These are phyloP conservation scores for Curvularia sp. DNA, from an alignment of 2,329 filamentous ascomycete species.

Conservation along the genomic window DNA sequence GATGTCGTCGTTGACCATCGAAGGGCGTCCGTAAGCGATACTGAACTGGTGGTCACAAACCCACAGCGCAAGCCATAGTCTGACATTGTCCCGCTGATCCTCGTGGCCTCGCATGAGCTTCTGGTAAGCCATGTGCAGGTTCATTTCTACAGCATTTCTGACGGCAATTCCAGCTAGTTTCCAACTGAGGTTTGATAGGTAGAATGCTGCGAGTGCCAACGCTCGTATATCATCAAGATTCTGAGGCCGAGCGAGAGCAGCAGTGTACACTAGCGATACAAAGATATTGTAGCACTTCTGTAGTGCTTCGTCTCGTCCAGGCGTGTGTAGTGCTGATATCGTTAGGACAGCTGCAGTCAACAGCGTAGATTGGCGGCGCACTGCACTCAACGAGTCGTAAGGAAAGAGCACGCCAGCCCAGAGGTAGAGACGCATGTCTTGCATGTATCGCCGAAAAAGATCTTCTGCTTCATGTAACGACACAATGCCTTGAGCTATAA, in stretches of 20 bases:
- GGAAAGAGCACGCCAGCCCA: slow-evolving; percentile 45
- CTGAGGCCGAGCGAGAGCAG: slow-evolving; percentile 46
- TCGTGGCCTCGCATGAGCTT: slow-evolving; percentile 45
- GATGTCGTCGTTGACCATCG: slow-evolving; percentile 49
- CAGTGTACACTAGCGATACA: slow-evolving; percentile 42
- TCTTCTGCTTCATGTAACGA: slow-evolving; percentile 38
- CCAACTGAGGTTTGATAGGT: slow-evolving; percentile 52
- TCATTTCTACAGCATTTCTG: slow-evolving; percentile 51
- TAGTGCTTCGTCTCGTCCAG: slow-evolving; percentile 36
- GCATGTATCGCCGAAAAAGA: slow-evolving; percentile 40
- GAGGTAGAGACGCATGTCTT: slow-evolving; percentile 41
- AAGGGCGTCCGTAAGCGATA: slow-evolving; percentile 52
- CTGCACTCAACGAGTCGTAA: slow-evolving; percentile 39
- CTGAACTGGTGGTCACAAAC: slow-evolving; percentile 52
- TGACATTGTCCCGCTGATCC: slow-evolving; percentile 46
- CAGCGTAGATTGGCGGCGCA: slow-evolving; percentile 41
- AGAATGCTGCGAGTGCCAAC: slow-evolving; percentile 51
- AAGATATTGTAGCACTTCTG: slow-evolving; percentile 46
- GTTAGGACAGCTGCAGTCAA: slow-evolving; percentile 43
- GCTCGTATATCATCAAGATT: slow-evolving; percentile 51
- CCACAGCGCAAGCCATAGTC: slow-evolving; percentile 52
- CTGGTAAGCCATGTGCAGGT: slow-evolving; percentile 49
- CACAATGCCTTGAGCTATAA: slow-evolving; percentile 43
- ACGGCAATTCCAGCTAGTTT: slow-evolving; percentile 51
- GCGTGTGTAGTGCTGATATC: slow-evolving; percentile 41